Conservation (phyloP, 2,329 filamentous ascomycete species). For the Xylaria sp. region DNA sequence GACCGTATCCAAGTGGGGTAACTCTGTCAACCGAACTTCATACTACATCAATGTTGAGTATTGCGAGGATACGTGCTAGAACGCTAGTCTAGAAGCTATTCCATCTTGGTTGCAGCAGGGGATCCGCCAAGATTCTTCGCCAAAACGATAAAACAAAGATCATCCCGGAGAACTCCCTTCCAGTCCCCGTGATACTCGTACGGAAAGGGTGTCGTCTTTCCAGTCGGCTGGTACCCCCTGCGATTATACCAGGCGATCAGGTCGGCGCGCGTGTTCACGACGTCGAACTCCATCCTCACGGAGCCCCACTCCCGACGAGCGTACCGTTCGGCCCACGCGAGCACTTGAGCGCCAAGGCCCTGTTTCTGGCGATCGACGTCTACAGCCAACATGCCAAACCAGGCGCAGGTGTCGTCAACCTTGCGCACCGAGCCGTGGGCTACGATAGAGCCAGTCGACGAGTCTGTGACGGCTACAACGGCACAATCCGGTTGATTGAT, state of each 20-base stretch:
- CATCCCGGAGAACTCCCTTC: conserved; percentile 53
- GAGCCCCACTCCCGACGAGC: conserved; percentile 50
- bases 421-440: conserved; percentile 58
- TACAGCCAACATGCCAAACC: conserved; percentile 62
- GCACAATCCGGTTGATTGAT: conserved; percentile 38
- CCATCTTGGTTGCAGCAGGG: neutral
- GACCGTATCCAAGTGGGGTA: no score
- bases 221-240: conserved; percentile 55
- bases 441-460: conserved; percentile 44
- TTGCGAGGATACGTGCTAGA: neutral
- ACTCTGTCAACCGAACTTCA: no score
- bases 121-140: conserved; percentile 51
- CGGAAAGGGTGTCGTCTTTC: conserved; percentile 56
- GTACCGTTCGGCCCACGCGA: conserved; percentile 55
- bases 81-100: conserved; percentile 3
- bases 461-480: conserved; percentile 51
- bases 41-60: no score
- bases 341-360: conserved; percentile 56
- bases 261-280: conserved; percentile 56
- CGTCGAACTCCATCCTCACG: conserved; percentile 55
- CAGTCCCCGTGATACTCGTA: conserved; percentile 51
- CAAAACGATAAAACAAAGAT: conserved; percentile 55
- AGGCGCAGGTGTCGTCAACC: conserved; percentile 47
- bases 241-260: conserved; percentile 59
- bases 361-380: conserved; percentile 55